phyloP scores from a whole-genome alignment of 805 yeast genomes.

The Saccharomycopsis sp. region DNA sequence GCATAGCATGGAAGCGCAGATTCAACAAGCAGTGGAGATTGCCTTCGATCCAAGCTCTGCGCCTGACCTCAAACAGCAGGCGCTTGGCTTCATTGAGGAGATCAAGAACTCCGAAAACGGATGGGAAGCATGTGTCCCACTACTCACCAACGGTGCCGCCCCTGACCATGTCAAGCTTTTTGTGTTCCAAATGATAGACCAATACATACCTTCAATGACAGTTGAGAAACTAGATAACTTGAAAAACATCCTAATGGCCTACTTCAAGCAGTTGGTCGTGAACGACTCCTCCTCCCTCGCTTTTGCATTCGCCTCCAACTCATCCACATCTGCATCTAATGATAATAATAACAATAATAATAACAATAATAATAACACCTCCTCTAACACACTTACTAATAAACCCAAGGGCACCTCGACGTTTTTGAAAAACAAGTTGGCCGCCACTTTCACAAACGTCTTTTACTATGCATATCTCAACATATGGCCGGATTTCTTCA shows the following conservation, averaged over 20 bases:
- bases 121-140: conserved; percentile 44
- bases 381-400: too few species aligned
- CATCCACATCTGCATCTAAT: too few species aligned
- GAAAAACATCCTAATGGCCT: conserved; percentile 23
- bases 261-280: conserved; percentile 16
- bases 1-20: conserved; percentile 33
- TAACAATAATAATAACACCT: too few species aligned
- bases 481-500: conserved; percentile 43
- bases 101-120: conserved; percentile 47
- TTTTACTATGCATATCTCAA: conserved; percentile 41
- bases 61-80: conserved; percentile 49
- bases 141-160: conserved; percentile 32
- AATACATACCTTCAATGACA: conserved; percentile 37
- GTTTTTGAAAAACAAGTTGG: conserved; percentile 46
- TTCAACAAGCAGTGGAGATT: conserved; percentile 80
- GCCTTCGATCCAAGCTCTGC: conserved; percentile 69
- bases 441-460: conserved; percentile 45
- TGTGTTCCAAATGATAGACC: conserved; percentile 60
- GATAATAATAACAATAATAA: too few species aligned
- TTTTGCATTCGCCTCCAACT: too few species aligned
- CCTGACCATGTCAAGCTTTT: conserved; percentile 56
- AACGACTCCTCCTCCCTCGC: conserved; percentile 2
- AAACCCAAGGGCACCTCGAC: background rate
- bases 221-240: conserved; percentile 17
- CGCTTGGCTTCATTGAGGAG: conserved; percentile 43